A percentile compares a stretch with the other conserved stretches of the same genome.
These are phyloP conservation scores for Trypethelium eluteriae DNA, from an alignment of 495 filamentous ascomycete species.

Conservation along the genomic window DNA sequence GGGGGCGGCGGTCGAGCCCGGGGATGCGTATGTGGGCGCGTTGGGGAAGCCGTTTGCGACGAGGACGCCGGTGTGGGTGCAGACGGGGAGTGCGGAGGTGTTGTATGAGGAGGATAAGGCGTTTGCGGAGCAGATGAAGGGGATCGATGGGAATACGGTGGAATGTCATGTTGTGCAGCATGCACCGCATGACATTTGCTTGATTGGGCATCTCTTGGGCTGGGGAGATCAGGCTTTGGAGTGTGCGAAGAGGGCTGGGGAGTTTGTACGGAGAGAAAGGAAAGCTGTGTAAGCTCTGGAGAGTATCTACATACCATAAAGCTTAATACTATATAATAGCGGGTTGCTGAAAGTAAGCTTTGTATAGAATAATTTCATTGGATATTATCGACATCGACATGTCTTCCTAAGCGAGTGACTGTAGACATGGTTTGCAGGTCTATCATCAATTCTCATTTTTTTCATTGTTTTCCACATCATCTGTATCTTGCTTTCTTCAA, in stretches of 20 bases:
- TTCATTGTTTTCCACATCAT: too few relatives aligned
- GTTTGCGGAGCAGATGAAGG: constrained; percentile 31
- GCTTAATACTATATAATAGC: not conserved
- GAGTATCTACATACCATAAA: not conserved
- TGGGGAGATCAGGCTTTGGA: constrained; percentile 31
- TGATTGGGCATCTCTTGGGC: constrained; percentile 32
- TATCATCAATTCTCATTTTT: too few relatives aligned
- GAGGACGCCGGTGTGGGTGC: constrained; percentile 34
- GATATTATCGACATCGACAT: not conserved
- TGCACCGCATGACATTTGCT: constrained; percentile 39
- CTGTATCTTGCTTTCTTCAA: too few relatives aligned
- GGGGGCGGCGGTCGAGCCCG: constrained; percentile 5
- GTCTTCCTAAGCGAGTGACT: too few relatives aligned
- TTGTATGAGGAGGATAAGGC: constrained; percentile 33
- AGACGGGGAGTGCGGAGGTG: constrained; percentile 38
- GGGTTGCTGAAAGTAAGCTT: not conserved
- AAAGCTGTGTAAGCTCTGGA: constrained; percentile 5
- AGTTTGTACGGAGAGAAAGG: constrained; percentile 27
- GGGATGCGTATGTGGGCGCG: constrained; percentile 32
- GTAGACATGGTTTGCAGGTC: too few relatives aligned
- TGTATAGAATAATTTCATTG: not conserved
- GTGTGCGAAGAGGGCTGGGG: constrained; percentile 33
- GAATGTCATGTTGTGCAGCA: constrained; percentile 32
- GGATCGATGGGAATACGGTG: constrained; percentile 27
- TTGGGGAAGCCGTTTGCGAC: constrained; percentile 36